These are phyloP conservation scores for Myxozyma vanderwaltii DNA, from an alignment of 805 yeast genomes.

Conservation along the genomic window DNA sequence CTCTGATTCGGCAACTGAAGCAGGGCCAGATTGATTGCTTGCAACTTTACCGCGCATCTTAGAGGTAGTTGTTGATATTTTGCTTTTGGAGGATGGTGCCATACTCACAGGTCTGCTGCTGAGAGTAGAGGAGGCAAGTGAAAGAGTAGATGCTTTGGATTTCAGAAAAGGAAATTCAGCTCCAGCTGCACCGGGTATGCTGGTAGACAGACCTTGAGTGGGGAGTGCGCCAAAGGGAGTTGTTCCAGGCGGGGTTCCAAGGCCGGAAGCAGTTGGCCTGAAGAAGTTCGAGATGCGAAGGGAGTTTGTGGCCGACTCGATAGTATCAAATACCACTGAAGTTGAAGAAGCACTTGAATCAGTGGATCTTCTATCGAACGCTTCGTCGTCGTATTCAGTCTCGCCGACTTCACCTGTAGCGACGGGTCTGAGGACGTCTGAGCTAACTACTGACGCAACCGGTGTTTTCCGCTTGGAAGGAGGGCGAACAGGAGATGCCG, in stretches of 20 bases:
- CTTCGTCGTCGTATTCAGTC: slow-evolving; percentile 2
- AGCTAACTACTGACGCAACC: slow-evolving; percentile 10
- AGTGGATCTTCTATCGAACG: slow-evolving; percentile 14
- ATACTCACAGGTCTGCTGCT: neutral
- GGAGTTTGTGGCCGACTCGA: slow-evolving; percentile 31
- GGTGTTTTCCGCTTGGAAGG: slow-evolving; percentile 13
- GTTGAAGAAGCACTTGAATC: slow-evolving; percentile 29
- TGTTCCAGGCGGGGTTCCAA: slow-evolving; percentile 2
- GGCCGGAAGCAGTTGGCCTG: slow-evolving; percentile 4
- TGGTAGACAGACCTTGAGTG: slow-evolving; percentile 1
- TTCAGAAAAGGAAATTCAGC: slow-evolving; percentile 1
- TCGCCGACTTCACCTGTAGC: slow-evolving; percentile 13
- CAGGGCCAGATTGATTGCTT: neutral
- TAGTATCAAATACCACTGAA: slow-evolving; percentile 28
- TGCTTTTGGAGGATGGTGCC: slow-evolving; percentile 2
- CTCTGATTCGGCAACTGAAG: slow-evolving; percentile 17
- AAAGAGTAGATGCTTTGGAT: slow-evolving; percentile 16
- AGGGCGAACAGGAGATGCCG: slow-evolving; percentile 2
- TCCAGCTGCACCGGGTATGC: neutral
- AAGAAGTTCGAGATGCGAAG: slow-evolving; percentile 13
- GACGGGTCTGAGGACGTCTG: slow-evolving; percentile 3
- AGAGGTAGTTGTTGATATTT: slow-evolving; percentile 2
- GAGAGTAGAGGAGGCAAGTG: slow-evolving; percentile 2
- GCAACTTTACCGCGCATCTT: slow-evolving; percentile 5
- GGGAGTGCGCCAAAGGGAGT: slow-evolving; percentile 3